Base-by-base conservation (phyloP, 768 basidiomycete species). In the Roridomyces roridus region DNA sequence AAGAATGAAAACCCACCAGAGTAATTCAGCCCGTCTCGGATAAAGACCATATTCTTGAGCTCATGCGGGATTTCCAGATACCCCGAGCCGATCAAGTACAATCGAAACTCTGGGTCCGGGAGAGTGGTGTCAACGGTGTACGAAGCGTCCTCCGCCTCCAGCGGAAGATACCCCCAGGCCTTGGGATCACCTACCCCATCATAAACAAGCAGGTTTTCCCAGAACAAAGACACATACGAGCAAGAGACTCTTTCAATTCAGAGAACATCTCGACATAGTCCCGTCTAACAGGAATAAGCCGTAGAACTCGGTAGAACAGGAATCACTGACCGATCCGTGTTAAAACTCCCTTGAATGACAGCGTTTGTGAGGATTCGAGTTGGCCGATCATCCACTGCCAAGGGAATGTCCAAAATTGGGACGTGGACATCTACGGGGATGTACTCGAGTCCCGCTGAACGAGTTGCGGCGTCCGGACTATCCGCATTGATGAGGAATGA, bases 261-360 rank as follows among this genome's bases (percentile, higher is more conserved):
- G 53, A 36, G 54, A 78, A 77, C 14, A 77, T 63, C 26, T 68
- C 62, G 7, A 56, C 20, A 51, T 77, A 79, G 57, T 76, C 72
- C 14, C 78, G 70, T 11, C 31, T 34, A 4, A 34, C 31, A 34
- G 31, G 3, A 11, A 11, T 15, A 3, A 34, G 4, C 10, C 15
- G 10, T 10, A 34, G 4, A 34, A 34, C 31, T 34, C 2, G 2
- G 31, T 15, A 8, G n/a, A n/a, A 10, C 31, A 15, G 31, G 7
- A 34, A 34, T 10, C 7, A 34, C 31, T 34, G 31, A 34, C 31
- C 78, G 69, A 14, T 63, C 68, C 7, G 65, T 31, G 25, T 64
- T 61, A 55, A 78, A 75, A 3, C 65, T 71, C 20, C 77, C 77
- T 64, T 78, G 77, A 21, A 80, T 77, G 54, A 77, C 77, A 2